A percentile compares a stretch with the other conserved stretches of the same genome.
These are phyloP conservation scores for Calonectria montana DNA, from an alignment of 2,329 filamentous ascomycete genomes.

Conservation along the genomic window DNA sequence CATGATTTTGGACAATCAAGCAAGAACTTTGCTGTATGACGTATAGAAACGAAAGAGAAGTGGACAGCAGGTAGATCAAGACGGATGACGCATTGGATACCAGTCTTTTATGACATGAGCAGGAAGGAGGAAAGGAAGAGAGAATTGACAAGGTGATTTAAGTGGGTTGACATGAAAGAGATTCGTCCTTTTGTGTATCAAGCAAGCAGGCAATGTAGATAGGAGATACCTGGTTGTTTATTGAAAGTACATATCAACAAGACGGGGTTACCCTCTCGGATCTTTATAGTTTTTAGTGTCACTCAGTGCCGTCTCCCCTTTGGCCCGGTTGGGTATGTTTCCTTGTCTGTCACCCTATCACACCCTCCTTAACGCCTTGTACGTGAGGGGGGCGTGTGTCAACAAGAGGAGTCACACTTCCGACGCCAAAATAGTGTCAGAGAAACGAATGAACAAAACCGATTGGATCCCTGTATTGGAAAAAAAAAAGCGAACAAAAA, in stretches of 20 bases:
- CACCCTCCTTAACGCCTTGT: constrained; percentile 27
- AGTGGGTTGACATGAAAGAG: constrained; percentile 30
- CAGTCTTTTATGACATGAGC: constrained; percentile 27
- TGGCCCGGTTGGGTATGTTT: background rate
- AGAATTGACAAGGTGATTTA: constrained; percentile 28
- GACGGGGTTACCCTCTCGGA: constrained; percentile 39
- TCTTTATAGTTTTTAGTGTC: constrained; percentile 42
- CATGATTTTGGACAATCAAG: constrained; percentile 31
- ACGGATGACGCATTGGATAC: constrained; percentile 31
- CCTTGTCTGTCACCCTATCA: constrained; percentile 11
- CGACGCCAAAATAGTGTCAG: constrained; percentile 33
- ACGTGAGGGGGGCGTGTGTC: constrained; percentile 20
- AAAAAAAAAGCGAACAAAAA: background rate
- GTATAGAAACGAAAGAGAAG: constrained; percentile 25
- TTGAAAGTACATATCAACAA: constrained; percentile 39
- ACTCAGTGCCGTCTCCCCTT: background rate
- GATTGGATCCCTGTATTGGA: constrained; percentile 32
- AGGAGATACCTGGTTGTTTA: constrained; percentile 37
- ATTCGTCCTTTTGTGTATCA: constrained; percentile 25
- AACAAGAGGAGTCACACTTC: constrained; percentile 39
- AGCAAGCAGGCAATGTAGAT: constrained; percentile 40
- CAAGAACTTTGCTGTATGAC: constrained; percentile 32
- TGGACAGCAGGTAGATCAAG: constrained; percentile 30
- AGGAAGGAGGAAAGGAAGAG: constrained; percentile 29
- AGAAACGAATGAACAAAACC: constrained; percentile 28